A percentile compares a stretch with the other conserved stretches of the same genome.
These are phyloP conservation scores for Solanum neorickii DNA, from an alignment of 257 asterid genomes.

Conservation along the genomic window DNA sequence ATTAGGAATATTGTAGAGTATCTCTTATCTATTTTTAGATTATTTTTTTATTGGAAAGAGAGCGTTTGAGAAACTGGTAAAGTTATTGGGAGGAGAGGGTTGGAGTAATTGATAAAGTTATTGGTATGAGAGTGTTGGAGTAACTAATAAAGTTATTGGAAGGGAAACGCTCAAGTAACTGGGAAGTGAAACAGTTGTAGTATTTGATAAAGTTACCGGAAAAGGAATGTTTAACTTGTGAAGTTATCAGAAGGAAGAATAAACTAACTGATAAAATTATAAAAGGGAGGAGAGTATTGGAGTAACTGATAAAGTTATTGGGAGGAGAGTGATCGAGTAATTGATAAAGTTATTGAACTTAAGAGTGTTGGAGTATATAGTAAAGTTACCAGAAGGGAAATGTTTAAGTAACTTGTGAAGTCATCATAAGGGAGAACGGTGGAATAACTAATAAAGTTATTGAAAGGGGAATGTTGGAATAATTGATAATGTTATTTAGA, in stretches of 20 bases:
- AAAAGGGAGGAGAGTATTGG: background rate
- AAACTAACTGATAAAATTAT: too few relatives aligned
- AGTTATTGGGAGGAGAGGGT: background rate
- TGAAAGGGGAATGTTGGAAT: background rate
- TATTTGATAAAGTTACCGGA: background rate
- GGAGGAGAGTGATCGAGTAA: background rate
- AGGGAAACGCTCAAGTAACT: background rate
- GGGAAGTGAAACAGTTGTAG: too few relatives aligned
- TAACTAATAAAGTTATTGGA: background rate
- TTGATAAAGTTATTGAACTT: background rate
- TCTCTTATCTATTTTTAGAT: background rate
- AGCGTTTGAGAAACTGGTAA: background rate
- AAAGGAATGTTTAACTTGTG: background rate
- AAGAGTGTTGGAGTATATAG: background rate
- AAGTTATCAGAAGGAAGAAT: background rate
- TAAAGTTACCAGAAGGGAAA: background rate
- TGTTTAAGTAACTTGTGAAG: background rate
- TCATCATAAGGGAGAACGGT: background rate
- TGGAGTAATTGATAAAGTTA: background rate
- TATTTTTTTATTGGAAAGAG: background rate
- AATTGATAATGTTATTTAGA: background rate
- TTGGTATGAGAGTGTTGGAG: background rate
- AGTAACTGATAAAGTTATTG: background rate
- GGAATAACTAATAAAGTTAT: background rate
- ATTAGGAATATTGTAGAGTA: background rate